phyloP scores from a whole-genome alignment of 1,284 basidiomycete genomes.

The Malassezia brasiliensis region DNA sequence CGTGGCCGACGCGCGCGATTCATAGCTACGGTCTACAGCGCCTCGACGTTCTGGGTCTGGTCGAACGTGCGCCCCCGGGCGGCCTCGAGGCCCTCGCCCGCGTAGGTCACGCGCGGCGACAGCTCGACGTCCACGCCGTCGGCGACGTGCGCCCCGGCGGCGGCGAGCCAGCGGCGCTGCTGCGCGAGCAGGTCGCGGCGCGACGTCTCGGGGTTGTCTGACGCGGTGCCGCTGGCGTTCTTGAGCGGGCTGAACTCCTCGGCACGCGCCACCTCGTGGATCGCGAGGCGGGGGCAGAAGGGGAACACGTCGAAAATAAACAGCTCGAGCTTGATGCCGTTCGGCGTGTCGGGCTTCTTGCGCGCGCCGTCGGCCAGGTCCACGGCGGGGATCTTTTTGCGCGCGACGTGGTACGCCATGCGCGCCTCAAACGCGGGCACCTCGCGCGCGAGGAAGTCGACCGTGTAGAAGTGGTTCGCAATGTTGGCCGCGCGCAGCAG shows the following conservation, averaged over 20 bases:
- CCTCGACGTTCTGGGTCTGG: slow-evolving; percentile 33
- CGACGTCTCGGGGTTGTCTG: slow-evolving; percentile 85
- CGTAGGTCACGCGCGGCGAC: slow-evolving; percentile 76
- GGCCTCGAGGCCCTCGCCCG: slow-evolving; percentile 76
- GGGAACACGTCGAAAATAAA: slow-evolving; percentile 99
- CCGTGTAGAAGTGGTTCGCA: slow-evolving; percentile 96
- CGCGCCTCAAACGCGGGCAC: slow-evolving; percentile 68
- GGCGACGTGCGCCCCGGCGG: slow-evolving; percentile 64
- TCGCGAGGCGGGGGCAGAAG: slow-evolving; percentile 64
- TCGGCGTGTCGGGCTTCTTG: slow-evolving; percentile 76
- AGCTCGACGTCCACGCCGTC: slow-evolving; percentile 75
- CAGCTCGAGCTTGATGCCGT: slow-evolving; percentile 98
- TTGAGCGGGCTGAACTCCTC: slow-evolving; percentile 96
- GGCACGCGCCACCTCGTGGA: slow-evolving; percentile 75
- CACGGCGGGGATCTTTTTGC: slow-evolving; percentile 88
- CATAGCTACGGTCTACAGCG: not conserved
- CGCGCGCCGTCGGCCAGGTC: slow-evolving; percentile 50
- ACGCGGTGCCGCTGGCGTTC: slow-evolving; percentile 87
- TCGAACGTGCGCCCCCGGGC: slow-evolving; percentile 67
- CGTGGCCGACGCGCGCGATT: not conserved
- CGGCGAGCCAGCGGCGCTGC: slow-evolving; percentile 72
- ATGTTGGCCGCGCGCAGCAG: slow-evolving; percentile 92
- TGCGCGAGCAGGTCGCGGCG: slow-evolving; percentile 81
- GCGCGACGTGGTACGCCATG: slow-evolving; percentile 93
- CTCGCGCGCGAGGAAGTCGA: slow-evolving; percentile 68